Percentiles rank a stretch among this genome's conserved stretches.
Evolutionary conservation across 2,329 filamentous ascomycete species (phyloP).

Genomic region (Ophiostoma sp.): DNA sequence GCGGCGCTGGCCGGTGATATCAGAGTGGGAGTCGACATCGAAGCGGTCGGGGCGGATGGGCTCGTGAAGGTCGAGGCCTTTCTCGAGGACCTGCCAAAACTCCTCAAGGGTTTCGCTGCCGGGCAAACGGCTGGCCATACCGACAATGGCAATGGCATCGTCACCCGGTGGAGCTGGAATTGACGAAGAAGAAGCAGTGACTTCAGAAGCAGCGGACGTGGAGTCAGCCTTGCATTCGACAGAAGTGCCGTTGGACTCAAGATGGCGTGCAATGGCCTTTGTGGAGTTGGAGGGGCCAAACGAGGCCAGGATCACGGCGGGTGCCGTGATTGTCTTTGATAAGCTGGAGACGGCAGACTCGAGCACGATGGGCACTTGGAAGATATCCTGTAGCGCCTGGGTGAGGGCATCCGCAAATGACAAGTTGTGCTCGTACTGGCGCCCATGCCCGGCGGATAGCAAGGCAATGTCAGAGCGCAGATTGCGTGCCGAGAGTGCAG

Average conservation of each 20-base stretch:
- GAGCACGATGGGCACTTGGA: slow-evolving; percentile 46
- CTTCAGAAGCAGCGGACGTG: slow-evolving; percentile 42
- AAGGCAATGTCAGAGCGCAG: slow-evolving; percentile 47
- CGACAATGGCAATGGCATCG: slow-evolving; percentile 60
- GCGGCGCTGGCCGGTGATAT: slow-evolving; percentile 64
- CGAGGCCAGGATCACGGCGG: slow-evolving; percentile 42
- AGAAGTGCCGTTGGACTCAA: slow-evolving; percentile 33
- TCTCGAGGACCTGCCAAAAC: slow-evolving; percentile 69
- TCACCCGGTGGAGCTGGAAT: not conserved
- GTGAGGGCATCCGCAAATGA: slow-evolving; percentile 34
- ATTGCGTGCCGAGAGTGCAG: slow-evolving; percentile 40
- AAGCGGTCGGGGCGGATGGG: slow-evolving; percentile 66
- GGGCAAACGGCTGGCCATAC: slow-evolving; percentile 72
- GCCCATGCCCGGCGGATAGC: slow-evolving; percentile 41
- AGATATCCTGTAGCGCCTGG: slow-evolving; percentile 42
- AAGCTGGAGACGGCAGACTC: slow-evolving; percentile 42
- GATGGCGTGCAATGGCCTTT: slow-evolving; percentile 40
- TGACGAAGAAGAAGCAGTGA: slow-evolving; percentile 53
- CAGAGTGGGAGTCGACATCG: slow-evolving; percentile 63
- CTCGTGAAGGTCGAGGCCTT: slow-evolving; percentile 68
- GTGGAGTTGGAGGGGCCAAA: slow-evolving; percentile 48
- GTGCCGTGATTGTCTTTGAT: slow-evolving; percentile 38
- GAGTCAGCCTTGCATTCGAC: slow-evolving; percentile 28
- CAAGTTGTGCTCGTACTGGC: slow-evolving; percentile 35
- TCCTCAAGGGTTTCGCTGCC: slow-evolving; percentile 64